Conservation (phyloP, 31 red algal genomes). For the Porphyra umbilicalis region DNA sequence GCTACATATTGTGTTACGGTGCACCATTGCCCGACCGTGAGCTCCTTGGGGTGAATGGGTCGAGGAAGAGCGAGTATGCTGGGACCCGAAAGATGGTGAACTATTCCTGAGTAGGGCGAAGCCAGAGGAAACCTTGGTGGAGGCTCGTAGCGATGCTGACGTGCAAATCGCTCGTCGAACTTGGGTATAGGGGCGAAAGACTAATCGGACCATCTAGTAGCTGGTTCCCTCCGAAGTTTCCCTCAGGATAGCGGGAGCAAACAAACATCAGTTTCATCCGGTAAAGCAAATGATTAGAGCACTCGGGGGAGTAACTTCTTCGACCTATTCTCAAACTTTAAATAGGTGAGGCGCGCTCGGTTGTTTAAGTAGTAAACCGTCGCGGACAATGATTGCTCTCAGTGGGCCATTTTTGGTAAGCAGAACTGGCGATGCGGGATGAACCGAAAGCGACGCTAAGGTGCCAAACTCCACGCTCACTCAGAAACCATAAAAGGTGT, state of each 20-base stretch:
- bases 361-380: slow-evolving; percentile 23
- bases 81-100: slow-evolving; percentile 29
- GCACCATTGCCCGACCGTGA: too few relatives aligned
- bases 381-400: slow-evolving; percentile 21
- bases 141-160: slow-evolving; percentile 80
- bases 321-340: slow-evolving; percentile 76
- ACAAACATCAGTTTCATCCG: neutral
- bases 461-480: slow-evolving; percentile 47
- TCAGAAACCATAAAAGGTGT: slow-evolving; percentile 71
- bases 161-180: slow-evolving; percentile 95
- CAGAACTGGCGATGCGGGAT: slow-evolving; percentile 92
- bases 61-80: slow-evolving; percentile 12
- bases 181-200: slow-evolving; percentile 95
- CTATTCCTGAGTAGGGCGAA: slow-evolving; percentile 76
- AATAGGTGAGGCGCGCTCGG: slow-evolving; percentile 40
- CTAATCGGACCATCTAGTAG: slow-evolving; percentile 93
- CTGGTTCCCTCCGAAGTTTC: slow-evolving; percentile 74
- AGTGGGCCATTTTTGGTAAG: slow-evolving; percentile 93
- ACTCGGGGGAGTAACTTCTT: slow-evolving; percentile 30
- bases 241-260: slow-evolving; percentile 56
- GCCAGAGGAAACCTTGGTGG: slow-evolving; percentile 82
- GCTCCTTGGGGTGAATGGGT: slow-evolving; percentile 1
- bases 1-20: too few relatives aligned
- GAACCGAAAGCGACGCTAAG: slow-evolving; percentile 65
- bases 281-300: slow-evolving; percentile 80